phyloP scores from a whole-genome alignment of 2,329 filamentous ascomycete species.

The Ilyonectria sp. region DNA sequence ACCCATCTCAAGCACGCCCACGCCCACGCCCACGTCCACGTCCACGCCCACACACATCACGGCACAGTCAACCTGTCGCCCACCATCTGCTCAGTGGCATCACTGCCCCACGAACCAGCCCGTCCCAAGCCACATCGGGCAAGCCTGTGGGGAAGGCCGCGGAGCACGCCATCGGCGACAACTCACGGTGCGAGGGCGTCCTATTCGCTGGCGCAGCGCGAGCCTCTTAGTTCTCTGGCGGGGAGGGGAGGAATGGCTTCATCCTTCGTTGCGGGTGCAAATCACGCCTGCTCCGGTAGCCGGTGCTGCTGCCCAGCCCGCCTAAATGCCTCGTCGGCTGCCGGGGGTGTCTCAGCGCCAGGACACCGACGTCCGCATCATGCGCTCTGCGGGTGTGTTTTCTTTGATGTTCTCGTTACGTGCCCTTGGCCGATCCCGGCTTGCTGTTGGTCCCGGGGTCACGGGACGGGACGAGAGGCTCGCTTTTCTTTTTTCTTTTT shows the following conservation, averaged over 20 bases:
- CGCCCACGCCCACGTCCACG: background rate
- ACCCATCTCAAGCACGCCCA: background rate
- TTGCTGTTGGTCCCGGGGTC: slow-evolving; percentile 8
- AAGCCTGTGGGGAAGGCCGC: slow-evolving; percentile 27
- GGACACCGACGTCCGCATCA: slow-evolving; percentile 18
- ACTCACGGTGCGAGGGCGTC: slow-evolving; percentile 20
- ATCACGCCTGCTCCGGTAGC: slow-evolving; percentile 5
- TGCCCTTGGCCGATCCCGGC: slow-evolving; percentile 4
- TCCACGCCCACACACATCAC: background rate
- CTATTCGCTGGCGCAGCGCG: slow-evolving; percentile 13
- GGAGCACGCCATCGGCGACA: slow-evolving; percentile 36
- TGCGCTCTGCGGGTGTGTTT: slow-evolving; percentile 16
- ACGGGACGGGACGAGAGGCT: background rate
- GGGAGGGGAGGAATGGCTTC: slow-evolving; percentile 29
- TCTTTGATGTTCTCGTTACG: background rate
- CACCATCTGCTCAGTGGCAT: background rate
- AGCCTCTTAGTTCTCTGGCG: background rate
- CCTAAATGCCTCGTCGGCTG: slow-evolving; percentile 32
- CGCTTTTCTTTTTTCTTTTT: background rate
- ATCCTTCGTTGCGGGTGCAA: slow-evolving; percentile 3
- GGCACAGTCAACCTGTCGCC: background rate
- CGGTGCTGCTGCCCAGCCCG: slow-evolving; percentile 5
- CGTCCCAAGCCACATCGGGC: slow-evolving; percentile 25
- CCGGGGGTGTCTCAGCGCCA: slow-evolving; percentile 7
- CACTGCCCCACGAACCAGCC: slow-evolving; percentile 20